These are phyloP conservation scores for Drechslera avenae DNA, from an alignment of 2,329 filamentous ascomycete species.

Conservation along the genomic window DNA sequence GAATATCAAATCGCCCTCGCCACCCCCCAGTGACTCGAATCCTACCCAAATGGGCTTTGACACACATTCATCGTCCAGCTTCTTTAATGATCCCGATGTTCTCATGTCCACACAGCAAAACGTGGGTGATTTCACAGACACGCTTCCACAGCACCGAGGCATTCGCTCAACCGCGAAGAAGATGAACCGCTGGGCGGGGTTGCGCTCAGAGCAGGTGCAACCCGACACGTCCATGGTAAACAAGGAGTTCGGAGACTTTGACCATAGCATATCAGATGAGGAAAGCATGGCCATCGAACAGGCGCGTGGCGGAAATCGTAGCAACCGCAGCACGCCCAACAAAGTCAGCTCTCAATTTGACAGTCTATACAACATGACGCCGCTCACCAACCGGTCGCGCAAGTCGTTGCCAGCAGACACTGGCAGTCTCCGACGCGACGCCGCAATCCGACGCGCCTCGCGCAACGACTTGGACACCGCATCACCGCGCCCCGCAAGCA, in stretches of 20 bases:
- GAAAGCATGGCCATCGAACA: slow-evolving; percentile 62
- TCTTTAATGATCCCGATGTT: slow-evolving; percentile 45
- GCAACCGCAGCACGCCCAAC: slow-evolving; percentile 43
- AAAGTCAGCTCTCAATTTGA: slow-evolving; percentile 59
- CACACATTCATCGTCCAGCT: slow-evolving; percentile 27
- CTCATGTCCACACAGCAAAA: slow-evolving; percentile 48
- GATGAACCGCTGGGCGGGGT: slow-evolving; percentile 45
- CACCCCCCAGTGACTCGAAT: slow-evolving; percentile 44
- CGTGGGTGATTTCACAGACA: slow-evolving; percentile 45
- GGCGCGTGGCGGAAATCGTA: slow-evolving; percentile 57
- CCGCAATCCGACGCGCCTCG: slow-evolving; percentile 53
- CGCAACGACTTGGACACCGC: slow-evolving; percentile 49
- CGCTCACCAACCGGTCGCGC: slow-evolving; percentile 46
- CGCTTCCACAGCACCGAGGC: slow-evolving; percentile 38
- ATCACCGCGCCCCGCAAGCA: slow-evolving; percentile 47
- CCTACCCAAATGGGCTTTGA: slow-evolving; percentile 39
- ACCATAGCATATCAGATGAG: slow-evolving; percentile 50
- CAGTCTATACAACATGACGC: slow-evolving; percentile 55
- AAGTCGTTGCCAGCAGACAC: slow-evolving; percentile 43
- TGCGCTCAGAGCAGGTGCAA: slow-evolving; percentile 41
- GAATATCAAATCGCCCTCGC: slow-evolving; percentile 37
- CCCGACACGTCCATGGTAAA: slow-evolving; percentile 48
- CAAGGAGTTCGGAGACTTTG: slow-evolving; percentile 49
- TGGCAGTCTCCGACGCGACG: slow-evolving; percentile 51
- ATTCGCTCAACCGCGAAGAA: slow-evolving; percentile 49